phyloP scores from a whole-genome alignment of 148 eudicot genomes.

The Arbutus unedo region DNA sequence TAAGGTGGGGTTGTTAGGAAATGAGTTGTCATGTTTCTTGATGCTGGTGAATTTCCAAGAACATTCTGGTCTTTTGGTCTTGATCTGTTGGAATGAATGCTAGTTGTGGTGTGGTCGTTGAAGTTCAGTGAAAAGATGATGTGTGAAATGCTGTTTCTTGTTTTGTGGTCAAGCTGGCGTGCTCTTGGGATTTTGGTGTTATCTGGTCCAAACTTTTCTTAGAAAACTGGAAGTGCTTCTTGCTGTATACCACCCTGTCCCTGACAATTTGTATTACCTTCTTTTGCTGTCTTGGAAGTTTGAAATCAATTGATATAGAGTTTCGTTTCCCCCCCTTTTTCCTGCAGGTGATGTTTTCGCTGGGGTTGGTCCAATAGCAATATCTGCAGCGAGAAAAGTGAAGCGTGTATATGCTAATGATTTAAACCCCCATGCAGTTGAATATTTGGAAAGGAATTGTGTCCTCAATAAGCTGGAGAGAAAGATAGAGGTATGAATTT shows the following conservation, averaged over 20 bases:
- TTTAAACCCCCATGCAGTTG: slow-evolving; percentile 80
- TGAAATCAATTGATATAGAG: background rate
- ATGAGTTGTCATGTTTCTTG: background rate
- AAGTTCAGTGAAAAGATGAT: background rate
- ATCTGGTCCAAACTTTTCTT: background rate
- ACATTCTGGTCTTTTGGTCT: background rate
- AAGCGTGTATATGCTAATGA: slow-evolving; percentile 92
- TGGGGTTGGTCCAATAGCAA: slow-evolving; percentile 97
- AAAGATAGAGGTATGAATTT: slow-evolving; percentile 64
- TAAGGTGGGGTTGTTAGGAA: background rate
- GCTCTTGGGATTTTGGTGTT: background rate
- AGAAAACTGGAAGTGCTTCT: background rate
- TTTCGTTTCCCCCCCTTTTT: background rate
- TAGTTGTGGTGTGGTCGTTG: background rate
- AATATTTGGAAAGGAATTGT: slow-evolving; percentile 72
- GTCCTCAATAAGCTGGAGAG: slow-evolving; percentile 86
- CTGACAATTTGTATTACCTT: background rate
- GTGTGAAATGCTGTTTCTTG: background rate
- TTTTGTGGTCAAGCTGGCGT: background rate
- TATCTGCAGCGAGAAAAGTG: slow-evolving; percentile 91
- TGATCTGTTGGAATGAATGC: background rate
- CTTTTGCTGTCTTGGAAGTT: background rate
- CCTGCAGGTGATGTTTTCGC: slow-evolving; percentile 87
- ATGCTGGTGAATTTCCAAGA: background rate
- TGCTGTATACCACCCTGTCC: background rate